phyloP scores from a whole-genome alignment of 805 yeast genomes.

The Saccharomyces cerevisiae region DNA sequence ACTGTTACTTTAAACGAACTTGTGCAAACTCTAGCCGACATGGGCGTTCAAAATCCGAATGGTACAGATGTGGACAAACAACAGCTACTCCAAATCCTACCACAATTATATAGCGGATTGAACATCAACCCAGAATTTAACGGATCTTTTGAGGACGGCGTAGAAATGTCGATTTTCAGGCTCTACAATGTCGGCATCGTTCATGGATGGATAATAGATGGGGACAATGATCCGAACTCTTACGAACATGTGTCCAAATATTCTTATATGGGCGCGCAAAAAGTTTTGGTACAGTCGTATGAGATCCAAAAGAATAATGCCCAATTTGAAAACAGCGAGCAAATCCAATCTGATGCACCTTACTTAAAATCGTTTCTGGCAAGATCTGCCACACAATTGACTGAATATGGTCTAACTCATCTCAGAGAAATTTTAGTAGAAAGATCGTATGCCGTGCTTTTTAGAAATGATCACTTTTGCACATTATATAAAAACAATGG shows the following conservation, averaged over 20 bases:
- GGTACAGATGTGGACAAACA: slow-evolving; percentile 30
- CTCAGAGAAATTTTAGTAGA: slow-evolving; percentile 39
- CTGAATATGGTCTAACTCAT: slow-evolving; percentile 51
- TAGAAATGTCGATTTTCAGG: slow-evolving; percentile 49
- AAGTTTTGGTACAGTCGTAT: slow-evolving; percentile 41
- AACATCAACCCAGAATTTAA: slow-evolving; percentile 63
- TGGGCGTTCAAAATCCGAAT: slow-evolving; percentile 30
- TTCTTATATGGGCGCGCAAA: slow-evolving; percentile 55
- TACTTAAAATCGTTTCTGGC: slow-evolving; percentile 44
- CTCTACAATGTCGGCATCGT: slow-evolving; percentile 52
- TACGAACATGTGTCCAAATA: slow-evolving; percentile 33
- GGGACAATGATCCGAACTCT: slow-evolving; percentile 29
- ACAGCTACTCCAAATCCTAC: slow-evolving; percentile 46
- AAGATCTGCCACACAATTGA: slow-evolving; percentile 65
- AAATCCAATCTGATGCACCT: slow-evolving; percentile 29
- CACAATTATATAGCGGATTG: slow-evolving; percentile 61
- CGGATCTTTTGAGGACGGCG: slow-evolving; percentile 48
- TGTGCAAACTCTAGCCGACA: slow-evolving; percentile 43
- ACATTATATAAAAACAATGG: slow-evolving; percentile 50
- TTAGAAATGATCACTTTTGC: slow-evolving; percentile 83
- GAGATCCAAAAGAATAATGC: slow-evolving; percentile 27
- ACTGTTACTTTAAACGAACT: slow-evolving; percentile 35
- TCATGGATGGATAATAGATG: slow-evolving; percentile 80
- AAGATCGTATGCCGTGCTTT: slow-evolving; percentile 60
- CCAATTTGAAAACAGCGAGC: slow-evolving; percentile 20